Evolutionary conservation across 2,329 filamentous ascomycete species (phyloP), one percentile per base, ranked within the genome.

Genomic region (Domatiomyces globalis): DNA sequence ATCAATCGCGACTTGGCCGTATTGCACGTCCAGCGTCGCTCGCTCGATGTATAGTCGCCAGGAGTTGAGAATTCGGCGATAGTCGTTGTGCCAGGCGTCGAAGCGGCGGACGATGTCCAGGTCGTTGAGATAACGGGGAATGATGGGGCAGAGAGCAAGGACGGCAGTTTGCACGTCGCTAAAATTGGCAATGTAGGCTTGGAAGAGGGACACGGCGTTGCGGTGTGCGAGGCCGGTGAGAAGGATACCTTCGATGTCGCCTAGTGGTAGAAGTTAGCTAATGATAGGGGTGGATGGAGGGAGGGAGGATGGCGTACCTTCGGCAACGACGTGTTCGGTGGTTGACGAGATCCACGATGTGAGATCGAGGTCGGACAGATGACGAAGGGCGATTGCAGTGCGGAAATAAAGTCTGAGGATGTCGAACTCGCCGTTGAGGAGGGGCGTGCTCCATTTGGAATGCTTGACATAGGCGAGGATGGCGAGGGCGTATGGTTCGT

Each of bases 161-260:
- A 82, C 78, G 1, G 79, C 74, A 1, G 78, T 80, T 65, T 83
- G 80, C 1, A 82, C 64, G 56, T 82, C 79, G 52, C 76, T 73
- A 60, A 75, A 80, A 49, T 73, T 75, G 49, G 70, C 69, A 54
- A 83, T 75, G 61, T 81, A 81, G 5, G 73, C 75, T 58, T 78
- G 73, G 55, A 83, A 76, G 36, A 83, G 71, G 46, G 78, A 74
- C 63, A 83, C 73, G 3, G 74, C 73, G 51, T 71, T 69, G 18
- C 36, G 49, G 52, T 79, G 73, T 2, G 73, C 73, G 5, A 82
- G 70, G 5, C 80, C 80, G 0, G 80, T 83, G 7, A 83, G 71
- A 12, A 81, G 67, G 6, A 82, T 68, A 8, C 79, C 80, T 65
- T 81, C 77, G 49, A 80, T 73, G 57, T 81, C 73, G 25, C 80